These are phyloP conservation scores for Schwanniomyces sp. DNA, from an alignment of 805 yeast species.

Conservation along the genomic window DNA sequence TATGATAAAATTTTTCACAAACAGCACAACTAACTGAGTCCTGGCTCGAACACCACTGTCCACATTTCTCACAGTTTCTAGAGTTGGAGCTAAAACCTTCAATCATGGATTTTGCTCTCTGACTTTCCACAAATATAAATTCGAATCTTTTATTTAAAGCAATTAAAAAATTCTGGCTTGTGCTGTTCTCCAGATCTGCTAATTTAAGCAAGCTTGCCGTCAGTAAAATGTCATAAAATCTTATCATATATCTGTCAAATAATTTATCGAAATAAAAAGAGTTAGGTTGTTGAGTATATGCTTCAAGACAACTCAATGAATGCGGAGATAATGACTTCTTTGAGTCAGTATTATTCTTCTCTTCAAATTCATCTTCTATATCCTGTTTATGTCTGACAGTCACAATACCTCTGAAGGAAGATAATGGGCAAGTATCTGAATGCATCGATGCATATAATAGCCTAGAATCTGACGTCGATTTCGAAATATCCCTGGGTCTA, in stretches of 20 bases:
- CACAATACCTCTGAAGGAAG: slow-evolving; percentile 73
- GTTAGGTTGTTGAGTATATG: slow-evolving; percentile 58
- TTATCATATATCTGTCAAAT: slow-evolving; percentile 82
- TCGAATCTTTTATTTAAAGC: slow-evolving; percentile 69
- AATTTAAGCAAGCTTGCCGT: slow-evolving; percentile 49
- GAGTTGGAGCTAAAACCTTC: slow-evolving; percentile 57
- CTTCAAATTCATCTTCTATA: slow-evolving; percentile 44
- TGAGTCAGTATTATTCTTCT: slow-evolving; percentile 2
- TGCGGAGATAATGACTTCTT: slow-evolving; percentile 13
- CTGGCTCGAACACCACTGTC: slow-evolving; percentile 74
- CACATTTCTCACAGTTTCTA: slow-evolving; percentile 66
- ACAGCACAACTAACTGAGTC: slow-evolving; percentile 81
- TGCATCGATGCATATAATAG: slow-evolving; percentile 82
- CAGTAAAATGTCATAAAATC: slow-evolving; percentile 74
- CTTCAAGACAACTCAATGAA: slow-evolving; percentile 36
- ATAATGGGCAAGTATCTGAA: slow-evolving; percentile 76
- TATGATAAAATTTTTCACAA: slow-evolving; percentile 70
- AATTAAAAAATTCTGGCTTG: slow-evolving; percentile 58
- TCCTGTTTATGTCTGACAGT: slow-evolving; percentile 68
- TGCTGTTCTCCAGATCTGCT: slow-evolving; percentile 35
- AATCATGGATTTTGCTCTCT: slow-evolving; percentile 61
- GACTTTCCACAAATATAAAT: slow-evolving; percentile 72
- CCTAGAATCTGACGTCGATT: slow-evolving; percentile 68
- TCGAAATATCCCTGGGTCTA: slow-evolving; percentile 80
- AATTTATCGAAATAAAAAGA: slow-evolving; percentile 82